phyloP scores from a whole-genome alignment of 176 grass and related monocot genomes.

The Oryza brachyantha region DNA sequence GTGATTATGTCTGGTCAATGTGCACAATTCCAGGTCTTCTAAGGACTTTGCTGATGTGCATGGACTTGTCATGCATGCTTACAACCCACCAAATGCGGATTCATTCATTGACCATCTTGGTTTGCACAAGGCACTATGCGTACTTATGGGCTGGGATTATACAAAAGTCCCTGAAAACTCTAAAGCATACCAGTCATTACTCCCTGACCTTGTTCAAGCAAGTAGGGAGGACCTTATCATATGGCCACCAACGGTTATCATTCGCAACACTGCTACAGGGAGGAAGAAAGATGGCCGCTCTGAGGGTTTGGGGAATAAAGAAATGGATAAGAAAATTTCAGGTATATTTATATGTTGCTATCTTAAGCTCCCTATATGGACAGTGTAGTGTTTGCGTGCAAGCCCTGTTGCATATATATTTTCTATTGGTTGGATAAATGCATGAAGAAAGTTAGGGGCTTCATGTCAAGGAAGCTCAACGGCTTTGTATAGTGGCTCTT shows the following conservation, averaged over 20 bases:
- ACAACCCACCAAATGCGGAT: constrained; percentile 69
- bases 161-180: constrained; percentile 86
- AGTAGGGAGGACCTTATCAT: constrained; percentile 92
- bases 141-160: constrained; percentile 97
- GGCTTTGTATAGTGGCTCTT: background rate
- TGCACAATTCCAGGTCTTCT: constrained; percentile 81
- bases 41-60: constrained; percentile 91
- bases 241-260: constrained; percentile 89
- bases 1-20: constrained; percentile 51
- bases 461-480: background rate
- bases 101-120: constrained; percentile 81
- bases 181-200: constrained; percentile 82
- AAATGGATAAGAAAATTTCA: constrained; percentile 97
- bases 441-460: background rate
- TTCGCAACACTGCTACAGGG: constrained; percentile 82
- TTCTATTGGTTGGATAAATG: constrained; percentile 12
- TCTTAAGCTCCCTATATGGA: constrained; percentile 22
- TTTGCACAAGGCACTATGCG: constrained; percentile 94
- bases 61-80: constrained; percentile 87
- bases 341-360: constrained; percentile 54
- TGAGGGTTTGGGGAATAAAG: constrained; percentile 94
- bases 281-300: constrained; percentile 84
- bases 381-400: constrained; percentile 24
- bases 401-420: constrained; percentile 14
- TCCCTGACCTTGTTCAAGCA: constrained; percentile 75